These are phyloP conservation scores for Colletotrichum tabaci DNA, from an alignment of 2,329 filamentous ascomycete genomes.

Conservation along the genomic window DNA sequence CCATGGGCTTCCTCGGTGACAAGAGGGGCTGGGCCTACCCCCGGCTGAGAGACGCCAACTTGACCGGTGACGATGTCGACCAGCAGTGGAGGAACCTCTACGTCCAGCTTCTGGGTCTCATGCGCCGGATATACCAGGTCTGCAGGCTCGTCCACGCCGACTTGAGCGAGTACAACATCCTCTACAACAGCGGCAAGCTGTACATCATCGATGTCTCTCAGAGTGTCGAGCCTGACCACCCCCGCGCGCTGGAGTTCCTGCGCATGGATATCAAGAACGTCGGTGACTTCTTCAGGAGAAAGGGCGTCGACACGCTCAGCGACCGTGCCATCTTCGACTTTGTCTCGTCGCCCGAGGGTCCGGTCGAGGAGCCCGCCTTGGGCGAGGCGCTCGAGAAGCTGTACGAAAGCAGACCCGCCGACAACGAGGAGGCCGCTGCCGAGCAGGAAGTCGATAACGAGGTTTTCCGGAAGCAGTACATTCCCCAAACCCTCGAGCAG, in stretches of 20 bases:
- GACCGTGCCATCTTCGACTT: constrained; percentile 90
- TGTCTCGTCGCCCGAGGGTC: constrained; percentile 75
- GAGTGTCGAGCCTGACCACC: constrained; percentile 97
- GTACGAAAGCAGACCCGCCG: constrained; percentile 69
- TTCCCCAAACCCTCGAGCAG: constrained; percentile 94
- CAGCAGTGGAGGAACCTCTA: constrained; percentile 85
- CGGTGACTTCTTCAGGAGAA: constrained; percentile 89
- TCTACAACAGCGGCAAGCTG: constrained; percentile 86
- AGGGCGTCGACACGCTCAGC: constrained; percentile 84
- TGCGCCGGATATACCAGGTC: constrained; percentile 93
- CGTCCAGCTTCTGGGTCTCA: constrained; percentile 85
- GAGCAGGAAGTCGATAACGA: constrained; percentile 85
- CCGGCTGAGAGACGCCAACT: constrained; percentile 86
- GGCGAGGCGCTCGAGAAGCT: constrained; percentile 75
- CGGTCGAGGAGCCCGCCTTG: constrained; percentile 74
- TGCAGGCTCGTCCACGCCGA: constrained; percentile 96
- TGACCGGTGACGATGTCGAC: constrained; percentile 77
- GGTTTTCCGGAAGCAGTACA: constrained; percentile 96
- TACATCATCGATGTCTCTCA: constrained; percentile 99
- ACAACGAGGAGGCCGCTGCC: constrained; percentile 65
- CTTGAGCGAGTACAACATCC: constrained; percentile 97
- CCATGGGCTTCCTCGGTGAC: constrained; percentile 95
- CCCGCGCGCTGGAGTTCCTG: constrained; percentile 90
- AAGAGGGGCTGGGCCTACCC: constrained; percentile 90
- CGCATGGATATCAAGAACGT: constrained; percentile 99